These are phyloP conservation scores for Pestalotiopsis sp. DNA, from an alignment of 2,329 filamentous ascomycete species.

Conservation along the genomic window DNA sequence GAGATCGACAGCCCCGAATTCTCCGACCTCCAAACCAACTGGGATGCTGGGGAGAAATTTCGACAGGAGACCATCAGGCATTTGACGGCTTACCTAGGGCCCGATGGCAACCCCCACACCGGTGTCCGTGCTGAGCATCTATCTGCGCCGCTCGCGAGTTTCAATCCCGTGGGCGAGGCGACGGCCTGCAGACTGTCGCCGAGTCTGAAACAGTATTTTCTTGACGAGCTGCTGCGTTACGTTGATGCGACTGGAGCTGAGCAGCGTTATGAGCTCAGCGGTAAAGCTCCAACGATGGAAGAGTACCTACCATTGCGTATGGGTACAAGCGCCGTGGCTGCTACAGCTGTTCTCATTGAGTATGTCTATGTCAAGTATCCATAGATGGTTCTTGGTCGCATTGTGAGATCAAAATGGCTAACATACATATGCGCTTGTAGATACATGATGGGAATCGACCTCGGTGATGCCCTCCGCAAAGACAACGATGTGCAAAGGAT, in stretches of 20 bases:
- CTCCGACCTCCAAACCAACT: no score
- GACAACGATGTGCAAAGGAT: slow-evolving; percentile 2
- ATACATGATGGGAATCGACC: neutral
- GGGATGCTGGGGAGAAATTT: no score
- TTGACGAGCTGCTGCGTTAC: slow-evolving; percentile 13
- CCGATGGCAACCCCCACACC: no score
- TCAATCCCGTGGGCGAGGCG: slow-evolving; percentile 16
- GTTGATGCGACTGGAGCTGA: slow-evolving; percentile 15
- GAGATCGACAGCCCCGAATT: no score
- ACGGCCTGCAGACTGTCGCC: slow-evolving; percentile 15
- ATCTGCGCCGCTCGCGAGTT: slow-evolving; percentile 15
- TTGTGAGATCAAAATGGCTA: no score
- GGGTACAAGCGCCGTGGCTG: slow-evolving; percentile 16
- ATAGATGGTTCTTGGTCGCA: no score
- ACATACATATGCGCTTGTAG: neutral
- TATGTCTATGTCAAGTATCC: slow-evolving; percentile 2
- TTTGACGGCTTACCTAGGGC: neutral
- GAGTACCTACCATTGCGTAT: slow-evolving; percentile 18
- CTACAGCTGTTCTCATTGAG: slow-evolving; percentile 3
- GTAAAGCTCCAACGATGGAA: slow-evolving; percentile 18
- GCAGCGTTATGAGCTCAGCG: slow-evolving; percentile 20
- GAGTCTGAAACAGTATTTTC: neutral
- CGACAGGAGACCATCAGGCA: neutral
- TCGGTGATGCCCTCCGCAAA: neutral
- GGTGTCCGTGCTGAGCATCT: no score